Percentiles rank a stretch among this genome's conserved stretches.
Conservation (phyloP, 2,329 filamentous ascomycete species). For the Orbilia blumenaviensis region DNA sequence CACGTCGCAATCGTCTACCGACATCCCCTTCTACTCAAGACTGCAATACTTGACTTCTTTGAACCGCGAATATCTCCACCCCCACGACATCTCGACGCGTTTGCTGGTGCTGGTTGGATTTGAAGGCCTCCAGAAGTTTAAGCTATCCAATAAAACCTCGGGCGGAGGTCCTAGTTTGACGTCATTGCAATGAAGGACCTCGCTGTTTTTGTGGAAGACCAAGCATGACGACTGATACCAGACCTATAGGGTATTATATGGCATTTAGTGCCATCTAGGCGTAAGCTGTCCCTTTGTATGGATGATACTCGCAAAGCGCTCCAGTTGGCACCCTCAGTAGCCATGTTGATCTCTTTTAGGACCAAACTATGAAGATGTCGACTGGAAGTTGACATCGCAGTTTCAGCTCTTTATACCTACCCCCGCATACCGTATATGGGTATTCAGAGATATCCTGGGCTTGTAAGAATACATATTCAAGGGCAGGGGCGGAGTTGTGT, state of each 20-base stretch:
- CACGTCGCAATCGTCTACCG: constrained; percentile 53
- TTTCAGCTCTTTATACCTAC: neutral
- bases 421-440: neutral
- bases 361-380: neutral
- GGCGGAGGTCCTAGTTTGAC: constrained; percentile 46
- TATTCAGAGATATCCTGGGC: neutral
- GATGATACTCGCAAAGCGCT: too few species aligned
- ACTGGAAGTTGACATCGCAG: neutral
- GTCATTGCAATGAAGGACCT: constrained; percentile 17
- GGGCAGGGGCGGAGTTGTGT: neutral
- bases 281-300: neutral
- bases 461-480: neutral
- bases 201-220: neutral
- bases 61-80: constrained; percentile 49
- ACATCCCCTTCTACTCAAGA: constrained; percentile 34
- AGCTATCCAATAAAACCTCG: constrained; percentile 47
- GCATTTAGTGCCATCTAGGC: neutral
- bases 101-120: neutral
- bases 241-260: neutral
- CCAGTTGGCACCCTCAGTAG: neutral
- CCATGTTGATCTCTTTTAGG: neutral
- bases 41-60: constrained; percentile 21
- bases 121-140: neutral
- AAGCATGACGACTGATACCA: neutral
- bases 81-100: constrained; percentile 47